phyloP scores from a whole-genome alignment of 192 early-diverging fungal species.

The Mortierella hygrophila region DNA sequence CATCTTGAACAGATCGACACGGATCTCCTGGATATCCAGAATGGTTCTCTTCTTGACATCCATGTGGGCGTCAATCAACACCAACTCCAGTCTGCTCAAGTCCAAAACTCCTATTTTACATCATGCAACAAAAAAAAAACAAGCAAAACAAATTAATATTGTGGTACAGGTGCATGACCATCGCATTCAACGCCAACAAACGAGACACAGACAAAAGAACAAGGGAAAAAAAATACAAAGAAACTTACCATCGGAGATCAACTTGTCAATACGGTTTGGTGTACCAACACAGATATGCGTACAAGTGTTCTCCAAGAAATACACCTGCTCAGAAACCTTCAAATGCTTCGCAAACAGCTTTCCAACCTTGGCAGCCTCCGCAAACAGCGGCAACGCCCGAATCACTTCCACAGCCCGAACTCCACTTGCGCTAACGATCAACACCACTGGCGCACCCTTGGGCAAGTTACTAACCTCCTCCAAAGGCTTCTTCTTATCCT shows the following conservation, averaged over 20 bases:
- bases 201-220: not conserved
- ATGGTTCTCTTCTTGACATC: conserved; percentile 73
- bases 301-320: conserved; percentile 60
- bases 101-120: conserved; percentile 62
- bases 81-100: conserved; percentile 68
- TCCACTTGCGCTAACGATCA: conserved; percentile 74
- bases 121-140: not conserved
- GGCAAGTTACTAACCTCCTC: conserved; percentile 42
- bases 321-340: conserved; percentile 78
- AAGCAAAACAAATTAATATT: not conserved
- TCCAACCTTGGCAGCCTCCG: conserved; percentile 67
- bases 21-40: conserved; percentile 71
- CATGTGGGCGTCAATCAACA: conserved; percentile 69
- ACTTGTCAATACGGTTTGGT: conserved; percentile 71
- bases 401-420: conserved; percentile 73
- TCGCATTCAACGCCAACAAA: not conserved
- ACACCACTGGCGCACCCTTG: conserved; percentile 61
- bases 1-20: conserved; percentile 68
- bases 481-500: conserved; percentile 59
- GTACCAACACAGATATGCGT: conserved; percentile 80
- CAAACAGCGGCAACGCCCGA: conserved; percentile 64
- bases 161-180: not conserved
- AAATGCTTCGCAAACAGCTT: conserved; percentile 87
- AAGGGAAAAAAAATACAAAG: not conserved
- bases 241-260: conserved; percentile 66